Percentiles rank a stretch among this genome's conserved stretches.
Evolutionary conservation across 768 basidiomycete genomes (phyloP).

Genomic region (Rhizopogon roseolus): DNA sequence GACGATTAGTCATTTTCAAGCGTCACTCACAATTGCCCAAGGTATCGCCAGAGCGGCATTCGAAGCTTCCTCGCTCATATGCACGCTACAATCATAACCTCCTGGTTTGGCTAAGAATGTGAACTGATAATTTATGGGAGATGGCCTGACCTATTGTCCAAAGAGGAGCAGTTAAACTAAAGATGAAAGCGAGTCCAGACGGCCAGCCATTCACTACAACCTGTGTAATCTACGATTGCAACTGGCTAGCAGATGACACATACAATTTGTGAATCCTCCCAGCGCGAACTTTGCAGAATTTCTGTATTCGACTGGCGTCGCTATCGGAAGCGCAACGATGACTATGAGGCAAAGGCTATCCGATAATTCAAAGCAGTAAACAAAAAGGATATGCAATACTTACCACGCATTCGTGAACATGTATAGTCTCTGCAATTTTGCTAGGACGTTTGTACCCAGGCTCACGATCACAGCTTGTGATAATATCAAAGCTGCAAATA

Average conservation of each 20-base stretch:
- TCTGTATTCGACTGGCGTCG: slow-evolving; percentile 29
- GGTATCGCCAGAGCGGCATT: slow-evolving; percentile 68
- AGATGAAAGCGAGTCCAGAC: slow-evolving; percentile 40
- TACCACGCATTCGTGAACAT: slow-evolving; percentile 35
- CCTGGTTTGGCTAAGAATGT: slow-evolving; percentile 34
- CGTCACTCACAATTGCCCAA: slow-evolving; percentile 49
- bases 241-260: background rate
- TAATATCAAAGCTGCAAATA: slow-evolving; percentile 55
- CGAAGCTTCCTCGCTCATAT: slow-evolving; percentile 66
- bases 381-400: slow-evolving; percentile 3
- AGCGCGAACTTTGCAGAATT: slow-evolving; percentile 35
- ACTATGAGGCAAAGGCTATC: slow-evolving; percentile 15
- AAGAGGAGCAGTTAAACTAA: slow-evolving; percentile 32
- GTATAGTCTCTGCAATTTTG: slow-evolving; percentile 56
- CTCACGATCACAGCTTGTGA: slow-evolving; percentile 60
- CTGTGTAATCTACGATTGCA: background rate
- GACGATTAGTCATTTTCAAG: background rate
- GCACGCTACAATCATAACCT: slow-evolving; percentile 49
- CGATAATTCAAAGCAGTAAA: background rate
- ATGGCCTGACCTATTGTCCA: slow-evolving; percentile 29
- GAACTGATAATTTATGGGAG: background rate
- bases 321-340: slow-evolving; percentile 35
- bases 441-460: slow-evolving; percentile 56
- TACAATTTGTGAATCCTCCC: slow-evolving; percentile 29
- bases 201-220: slow-evolving; percentile 34